Percentiles rank a stretch among this genome's conserved stretches.
Conservation (phyloP, 2,329 filamentous ascomycete genomes). For the Xylaria hypoxylon region DNA sequence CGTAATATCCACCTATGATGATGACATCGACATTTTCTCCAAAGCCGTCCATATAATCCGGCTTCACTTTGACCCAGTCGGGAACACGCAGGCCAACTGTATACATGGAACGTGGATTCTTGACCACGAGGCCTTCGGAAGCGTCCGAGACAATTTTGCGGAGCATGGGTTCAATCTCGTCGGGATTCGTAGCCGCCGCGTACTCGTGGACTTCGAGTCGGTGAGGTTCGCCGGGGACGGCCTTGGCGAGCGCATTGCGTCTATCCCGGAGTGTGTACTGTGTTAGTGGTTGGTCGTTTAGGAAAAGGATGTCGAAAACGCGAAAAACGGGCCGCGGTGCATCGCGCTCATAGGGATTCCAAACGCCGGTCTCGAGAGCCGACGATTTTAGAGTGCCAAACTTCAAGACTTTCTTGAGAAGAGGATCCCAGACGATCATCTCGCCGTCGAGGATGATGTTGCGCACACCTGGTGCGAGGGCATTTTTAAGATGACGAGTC, state of each 20-base stretch:
- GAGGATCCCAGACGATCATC: conserved; percentile 98
- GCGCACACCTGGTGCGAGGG: conserved; percentile 80
- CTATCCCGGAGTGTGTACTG: conserved; percentile 86
- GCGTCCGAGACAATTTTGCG: conserved; percentile 86
- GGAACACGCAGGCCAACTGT: conserved; percentile 89
- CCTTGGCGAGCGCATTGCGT: conserved; percentile 76
- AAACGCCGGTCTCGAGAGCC: conserved; percentile 82
- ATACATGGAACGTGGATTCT: conserved; percentile 91
- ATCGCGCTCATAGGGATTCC: conserved; percentile 72
- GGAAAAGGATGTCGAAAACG: conserved; percentile 90
- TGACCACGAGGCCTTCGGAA: conserved; percentile 90
- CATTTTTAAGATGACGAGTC: conserved; percentile 81
- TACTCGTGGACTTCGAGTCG: conserved; percentile 87
- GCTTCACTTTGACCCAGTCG: conserved; percentile 99
- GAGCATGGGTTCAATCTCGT: conserved; percentile 82
- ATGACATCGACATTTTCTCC: conserved; percentile 93
- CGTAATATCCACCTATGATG: conserved; percentile 92
- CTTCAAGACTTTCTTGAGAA: conserved; percentile 82
- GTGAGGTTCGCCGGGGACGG: conserved; percentile 76
- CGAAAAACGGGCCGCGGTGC: conserved; percentile 82
- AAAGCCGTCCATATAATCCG: conserved; percentile 97
- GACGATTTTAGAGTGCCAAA: conserved; percentile 96
- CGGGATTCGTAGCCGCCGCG: conserved; percentile 71
- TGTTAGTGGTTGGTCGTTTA: conserved; percentile 85
- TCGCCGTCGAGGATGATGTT: conserved; percentile 96